Evolutionary conservation across 208 protist species (phyloP).

Genomic region (Strigomonas oncopelti): DNA sequence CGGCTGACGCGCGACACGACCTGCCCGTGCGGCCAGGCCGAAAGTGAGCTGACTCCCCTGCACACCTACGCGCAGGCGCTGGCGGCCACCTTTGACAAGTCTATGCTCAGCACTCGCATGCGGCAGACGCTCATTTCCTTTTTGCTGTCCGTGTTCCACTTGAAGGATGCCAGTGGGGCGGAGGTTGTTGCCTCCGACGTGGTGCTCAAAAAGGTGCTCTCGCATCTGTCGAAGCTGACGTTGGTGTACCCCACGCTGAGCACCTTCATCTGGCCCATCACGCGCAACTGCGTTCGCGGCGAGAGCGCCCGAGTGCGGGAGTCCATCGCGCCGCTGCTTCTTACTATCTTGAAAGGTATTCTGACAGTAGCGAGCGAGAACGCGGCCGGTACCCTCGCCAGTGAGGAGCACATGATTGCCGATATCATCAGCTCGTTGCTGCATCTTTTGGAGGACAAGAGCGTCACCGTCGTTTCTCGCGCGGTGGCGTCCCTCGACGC

Average conservation of each 20-base stretch:
- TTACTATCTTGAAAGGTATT: slow-evolving; percentile 38
- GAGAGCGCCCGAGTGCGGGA: slow-evolving; percentile 73
- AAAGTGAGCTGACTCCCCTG: slow-evolving; percentile 24
- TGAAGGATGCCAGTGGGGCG: slow-evolving; percentile 37
- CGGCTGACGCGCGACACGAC: slow-evolving; percentile 22
- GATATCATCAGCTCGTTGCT: slow-evolving; percentile 69
- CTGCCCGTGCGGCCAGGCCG: slow-evolving; percentile 15
- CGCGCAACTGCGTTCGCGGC: slow-evolving; percentile 58
- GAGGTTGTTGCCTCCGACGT: slow-evolving; percentile 31
- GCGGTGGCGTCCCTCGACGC: slow-evolving; percentile 61
- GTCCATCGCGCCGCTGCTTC: slow-evolving; percentile 67
- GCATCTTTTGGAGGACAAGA: slow-evolving; percentile 71
- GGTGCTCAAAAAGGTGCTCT: slow-evolving; percentile 46
- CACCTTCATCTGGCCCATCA: slow-evolving; percentile 66
- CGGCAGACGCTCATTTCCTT: slow-evolving; percentile 48
- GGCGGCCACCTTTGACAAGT: slow-evolving; percentile 28
- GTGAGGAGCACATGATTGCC: slow-evolving; percentile 23
- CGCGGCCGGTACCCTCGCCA: neutral
- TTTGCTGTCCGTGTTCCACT: slow-evolving; percentile 67
- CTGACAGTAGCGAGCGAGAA: neutral
- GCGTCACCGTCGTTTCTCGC: slow-evolving; percentile 63
- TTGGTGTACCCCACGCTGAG: slow-evolving; percentile 50
- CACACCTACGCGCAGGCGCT: slow-evolving; percentile 36
- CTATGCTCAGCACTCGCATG: slow-evolving; percentile 44
- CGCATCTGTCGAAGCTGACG: slow-evolving; percentile 52